Percentiles rank a stretch among this genome's conserved stretches.
Evolutionary conservation across 139 green algal species (phyloP).

Genomic region (Micractinium conductrix): DNA sequence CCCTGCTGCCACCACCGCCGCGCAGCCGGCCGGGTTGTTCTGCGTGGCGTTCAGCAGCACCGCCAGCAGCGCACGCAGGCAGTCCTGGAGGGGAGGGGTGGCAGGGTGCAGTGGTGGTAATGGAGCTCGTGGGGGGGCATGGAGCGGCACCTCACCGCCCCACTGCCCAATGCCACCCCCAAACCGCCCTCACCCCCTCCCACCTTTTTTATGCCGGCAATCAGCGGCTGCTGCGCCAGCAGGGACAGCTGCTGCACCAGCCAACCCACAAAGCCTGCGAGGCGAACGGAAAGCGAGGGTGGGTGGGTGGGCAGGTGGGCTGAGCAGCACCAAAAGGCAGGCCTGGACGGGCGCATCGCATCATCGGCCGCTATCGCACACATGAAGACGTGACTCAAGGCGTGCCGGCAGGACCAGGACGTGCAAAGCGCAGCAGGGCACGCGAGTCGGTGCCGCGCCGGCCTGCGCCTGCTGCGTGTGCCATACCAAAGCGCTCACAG

Average conservation of each 20-base stretch:
- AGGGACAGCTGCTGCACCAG: constrained; percentile 29
- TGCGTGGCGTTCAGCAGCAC: constrained; percentile 84
- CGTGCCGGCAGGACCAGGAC: too few relatives aligned
- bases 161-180: neutral
- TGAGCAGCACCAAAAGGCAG: too few relatives aligned
- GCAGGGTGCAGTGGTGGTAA: neutral
- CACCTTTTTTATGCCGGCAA: constrained; percentile 44
- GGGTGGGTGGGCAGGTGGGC: too few relatives aligned
- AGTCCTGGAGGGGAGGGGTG: constrained; percentile 31
- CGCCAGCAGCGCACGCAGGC: constrained; percentile 52
- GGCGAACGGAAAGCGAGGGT: too few relatives aligned
- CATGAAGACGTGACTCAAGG: too few relatives aligned
- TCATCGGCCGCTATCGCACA: too few relatives aligned
- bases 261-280: constrained; percentile 25
- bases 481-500: too few relatives aligned
- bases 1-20: constrained; percentile 41
- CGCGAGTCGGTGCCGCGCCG: too few relatives aligned
- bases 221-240: constrained; percentile 28
- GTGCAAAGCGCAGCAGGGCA: too few relatives aligned
- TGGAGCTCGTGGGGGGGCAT: neutral
- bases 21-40: constrained; percentile 59
- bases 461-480: too few relatives aligned
- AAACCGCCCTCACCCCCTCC: neutral
- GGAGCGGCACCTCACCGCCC: neutral
- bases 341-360: too few relatives aligned